phyloP scores from a whole-genome alignment of 805 yeast species.

The Blastobotrys americana region DNA sequence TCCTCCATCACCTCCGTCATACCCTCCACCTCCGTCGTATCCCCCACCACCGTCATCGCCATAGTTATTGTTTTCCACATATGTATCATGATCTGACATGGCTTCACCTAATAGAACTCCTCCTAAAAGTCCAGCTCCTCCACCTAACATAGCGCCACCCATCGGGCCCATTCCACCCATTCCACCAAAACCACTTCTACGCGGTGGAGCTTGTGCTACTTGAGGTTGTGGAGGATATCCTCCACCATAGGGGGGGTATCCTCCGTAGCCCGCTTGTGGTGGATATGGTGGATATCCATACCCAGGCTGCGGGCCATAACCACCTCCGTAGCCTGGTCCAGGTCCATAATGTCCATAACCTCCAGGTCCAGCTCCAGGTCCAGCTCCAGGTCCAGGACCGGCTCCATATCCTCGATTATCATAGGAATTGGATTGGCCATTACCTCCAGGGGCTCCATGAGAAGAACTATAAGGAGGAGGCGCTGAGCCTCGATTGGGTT shows the following conservation, averaged over 20 bases:
- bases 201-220: conserved; percentile 29
- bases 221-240: conserved; percentile 25
- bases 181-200: conserved; percentile 20
- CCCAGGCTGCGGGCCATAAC: neutral
- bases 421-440: conserved; percentile 8
- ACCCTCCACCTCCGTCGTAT: conserved; percentile 27
- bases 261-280: conserved; percentile 2
- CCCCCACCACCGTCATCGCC: conserved; percentile 30
- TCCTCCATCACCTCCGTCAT: conserved; percentile 38
- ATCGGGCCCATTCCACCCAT: conserved; percentile 35
- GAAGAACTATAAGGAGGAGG: conserved; percentile 5
- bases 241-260: conserved; percentile 8
- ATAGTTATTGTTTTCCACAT: conserved; percentile 34
- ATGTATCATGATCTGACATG: conserved; percentile 30
- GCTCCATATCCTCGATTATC: neutral
- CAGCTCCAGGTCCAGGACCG: conserved; percentile 1
- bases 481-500: neutral
- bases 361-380: neutral
- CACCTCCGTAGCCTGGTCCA: conserved; percentile 1
- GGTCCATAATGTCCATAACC: neutral
- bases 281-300: conserved; percentile 3
- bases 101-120: conserved; percentile 48
- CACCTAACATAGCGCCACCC: conserved; percentile 42
- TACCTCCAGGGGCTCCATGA: conserved; percentile 4
- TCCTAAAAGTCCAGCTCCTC: conserved; percentile 57